These are phyloP conservation scores for Catharanthus roseus DNA, from an alignment of 257 asterid species.

Conservation along the genomic window DNA sequence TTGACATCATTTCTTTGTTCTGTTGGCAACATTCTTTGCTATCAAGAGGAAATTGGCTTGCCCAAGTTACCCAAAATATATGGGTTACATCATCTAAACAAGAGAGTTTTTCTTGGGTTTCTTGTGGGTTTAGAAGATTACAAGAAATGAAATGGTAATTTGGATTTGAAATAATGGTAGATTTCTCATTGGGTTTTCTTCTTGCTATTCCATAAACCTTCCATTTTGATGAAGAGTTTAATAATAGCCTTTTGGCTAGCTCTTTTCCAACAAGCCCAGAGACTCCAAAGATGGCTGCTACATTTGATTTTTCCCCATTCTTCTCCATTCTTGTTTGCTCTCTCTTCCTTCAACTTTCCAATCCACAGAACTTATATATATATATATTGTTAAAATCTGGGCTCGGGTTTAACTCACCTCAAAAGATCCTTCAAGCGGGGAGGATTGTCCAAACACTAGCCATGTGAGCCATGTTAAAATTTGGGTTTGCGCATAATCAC, in stretches of 20 bases:
- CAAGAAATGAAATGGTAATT: slow-evolving; percentile 51
- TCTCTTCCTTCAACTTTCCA: background rate
- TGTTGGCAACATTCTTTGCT: slow-evolving; percentile 52
- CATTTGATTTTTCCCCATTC: slow-evolving; percentile 18
- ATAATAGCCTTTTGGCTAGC: slow-evolving; percentile 45
- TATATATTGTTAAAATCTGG: too few relatives aligned
- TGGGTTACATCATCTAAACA: slow-evolving; percentile 45
- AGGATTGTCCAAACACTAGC: too few relatives aligned
- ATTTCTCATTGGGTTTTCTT: slow-evolving; percentile 10
- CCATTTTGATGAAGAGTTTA: slow-evolving; percentile 45
- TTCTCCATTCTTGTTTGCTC: background rate
- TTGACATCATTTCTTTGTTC: slow-evolving; percentile 66
- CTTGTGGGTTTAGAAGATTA: slow-evolving; percentile 49
- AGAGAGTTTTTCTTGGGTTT: slow-evolving; percentile 43
- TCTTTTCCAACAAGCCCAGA: slow-evolving; percentile 82
- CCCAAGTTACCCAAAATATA: slow-evolving; percentile 87
- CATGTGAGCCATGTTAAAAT: too few relatives aligned
- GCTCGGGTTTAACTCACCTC: too few relatives aligned
- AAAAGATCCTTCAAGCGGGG: too few relatives aligned
- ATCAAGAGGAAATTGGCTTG: slow-evolving; percentile 53
- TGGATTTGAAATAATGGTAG: slow-evolving; percentile 11
- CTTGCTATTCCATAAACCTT: slow-evolving; percentile 81
- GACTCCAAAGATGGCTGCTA: slow-evolving; percentile 75
- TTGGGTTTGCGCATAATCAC: too few relatives aligned
- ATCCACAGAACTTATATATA: too few relatives aligned